Evolutionary conservation across 1,284 basidiomycete genomes (phyloP), one percentile per base, ranked within the genome.

Genomic region (Cystobasidium sp.): DNA sequence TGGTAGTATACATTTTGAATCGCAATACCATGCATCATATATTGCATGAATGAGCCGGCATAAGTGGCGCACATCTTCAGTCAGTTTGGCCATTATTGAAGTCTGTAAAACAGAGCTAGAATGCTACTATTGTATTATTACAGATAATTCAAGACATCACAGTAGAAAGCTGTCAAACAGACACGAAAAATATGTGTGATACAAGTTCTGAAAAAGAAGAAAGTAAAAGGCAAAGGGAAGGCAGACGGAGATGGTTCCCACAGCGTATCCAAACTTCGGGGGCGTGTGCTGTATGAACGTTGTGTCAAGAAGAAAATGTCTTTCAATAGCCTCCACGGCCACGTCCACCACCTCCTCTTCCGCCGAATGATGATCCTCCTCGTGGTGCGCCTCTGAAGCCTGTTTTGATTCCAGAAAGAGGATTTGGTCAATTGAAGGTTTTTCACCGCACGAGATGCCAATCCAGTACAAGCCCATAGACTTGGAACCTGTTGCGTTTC

Each of bases 311-410:
- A 31, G 31, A 31, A 2, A 5, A 31, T 31, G 20, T 49, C 7
- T 1, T 9, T 61, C 41, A 62, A 44, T 59, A 46, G 9, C 52
- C 56, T 8, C 77, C 77, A 39, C 77, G 67, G 18, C 74, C 74
- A 31, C 75, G 75, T 51, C 76, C 76, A 20, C 76, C 76, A 14
- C 76, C 61, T 49, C 70, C 70, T 18, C 76, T 73, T 37, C 75
- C 76, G 31, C 65, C 73, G 61, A 68, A 68, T 49, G 65, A 52
- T 18, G 88, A 86, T 63, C 87, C 83, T 46, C 86, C 86, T 56
- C 86, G 83, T 72, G 85, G 80, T 58, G 81, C 82, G 24, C 86
- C 85, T 31, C 86, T 79, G 49, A 49, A 47, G 56, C 56, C 56
- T 41, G 14, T 43, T 39, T 18, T 9, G 43, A 31, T 9, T 10